These are phyloP conservation scores for Myxozyma lipomycoides DNA, from an alignment of 805 yeast species.

Conservation along the genomic window DNA sequence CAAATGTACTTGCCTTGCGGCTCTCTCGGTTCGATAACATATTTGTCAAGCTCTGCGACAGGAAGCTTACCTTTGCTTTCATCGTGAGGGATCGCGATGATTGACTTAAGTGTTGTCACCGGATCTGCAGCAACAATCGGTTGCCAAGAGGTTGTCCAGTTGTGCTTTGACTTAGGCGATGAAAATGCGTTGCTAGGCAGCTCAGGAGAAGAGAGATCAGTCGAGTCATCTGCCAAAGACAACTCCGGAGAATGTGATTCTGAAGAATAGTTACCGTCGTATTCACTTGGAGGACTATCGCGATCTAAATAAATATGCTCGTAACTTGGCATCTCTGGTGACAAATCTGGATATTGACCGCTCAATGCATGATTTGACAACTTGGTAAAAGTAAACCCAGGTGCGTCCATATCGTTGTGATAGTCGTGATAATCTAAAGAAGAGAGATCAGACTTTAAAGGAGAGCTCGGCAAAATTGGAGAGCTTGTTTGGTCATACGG, in stretches of 20 bases:
- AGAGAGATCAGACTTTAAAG: conserved; percentile 2
- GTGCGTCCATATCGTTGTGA: conserved; percentile 1
- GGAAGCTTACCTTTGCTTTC: conserved; percentile 11
- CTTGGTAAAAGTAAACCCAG: not conserved
- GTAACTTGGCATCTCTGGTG: not conserved
- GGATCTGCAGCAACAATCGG: conserved; percentile 26
- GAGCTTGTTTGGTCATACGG: not conserved
- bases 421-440: conserved; percentile 4
- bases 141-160: conserved; percentile 23
- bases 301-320: not conserved
- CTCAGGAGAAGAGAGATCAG: conserved; percentile 26
- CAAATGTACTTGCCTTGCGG: conserved; percentile 69
- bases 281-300: conserved; percentile 14
- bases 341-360: not conserved
- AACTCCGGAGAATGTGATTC: conserved; percentile 22
- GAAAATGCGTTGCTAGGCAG: conserved; percentile 4
- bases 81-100: conserved; percentile 6
- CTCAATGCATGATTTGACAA: not conserved
- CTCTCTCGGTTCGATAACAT: conserved; percentile 38
- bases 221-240: conserved; percentile 18
- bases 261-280: conserved; percentile 22
- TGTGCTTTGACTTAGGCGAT: not conserved
- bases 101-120: conserved; percentile 9
- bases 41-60: conserved; percentile 10
- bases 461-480: not conserved